Percentiles rank a stretch among this genome's conserved stretches.
Conservation (phyloP, 1,284 basidiomycete genomes). For the Austropuccinia psidii region DNA sequence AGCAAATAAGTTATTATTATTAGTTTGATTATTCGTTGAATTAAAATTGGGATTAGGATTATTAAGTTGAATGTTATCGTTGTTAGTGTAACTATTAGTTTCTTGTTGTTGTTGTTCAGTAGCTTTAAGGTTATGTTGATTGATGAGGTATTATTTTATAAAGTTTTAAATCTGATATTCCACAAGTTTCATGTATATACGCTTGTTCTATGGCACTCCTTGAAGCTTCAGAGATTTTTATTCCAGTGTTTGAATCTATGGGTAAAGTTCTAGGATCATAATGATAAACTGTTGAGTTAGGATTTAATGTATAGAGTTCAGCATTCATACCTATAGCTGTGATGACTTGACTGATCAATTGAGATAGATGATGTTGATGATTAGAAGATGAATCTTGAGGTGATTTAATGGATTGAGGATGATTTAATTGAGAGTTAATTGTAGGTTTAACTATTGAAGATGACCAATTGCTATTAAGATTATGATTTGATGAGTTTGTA, state of each 20-base stretch:
- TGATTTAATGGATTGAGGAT: neutral
- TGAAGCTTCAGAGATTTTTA: constrained; percentile 7
- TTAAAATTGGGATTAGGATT: too few relatives aligned
- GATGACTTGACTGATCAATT: constrained; percentile 23
- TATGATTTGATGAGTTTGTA: too few relatives aligned
- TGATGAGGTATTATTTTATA: constrained; percentile 33
- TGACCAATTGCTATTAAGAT: too few relatives aligned
- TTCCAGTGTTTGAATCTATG: constrained; percentile 22
- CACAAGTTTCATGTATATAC: constrained; percentile 26
- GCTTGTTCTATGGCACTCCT: constrained; percentile 30
- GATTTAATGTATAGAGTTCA: constrained; percentile 18
- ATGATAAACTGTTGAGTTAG: neutral
- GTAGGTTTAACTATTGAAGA: too few relatives aligned
- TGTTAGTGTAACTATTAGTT: too few relatives aligned
- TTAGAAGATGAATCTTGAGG: constrained; percentile 1
- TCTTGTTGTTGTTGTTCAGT: too few relatives aligned
- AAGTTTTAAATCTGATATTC: constrained; percentile 20
- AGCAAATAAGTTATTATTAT: too few relatives aligned
- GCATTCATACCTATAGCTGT: constrained; percentile 34
- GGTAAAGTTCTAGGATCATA: constrained; percentile 35
- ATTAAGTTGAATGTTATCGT: too few relatives aligned
- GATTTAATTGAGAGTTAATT: too few relatives aligned
- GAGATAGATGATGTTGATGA: constrained; percentile 9
- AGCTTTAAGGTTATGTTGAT: constrained; percentile 26
- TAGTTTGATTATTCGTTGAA: too few relatives aligned